Base-by-base conservation (phyloP, 805 yeast species). In the Myxozyma neotropica region DNA sequence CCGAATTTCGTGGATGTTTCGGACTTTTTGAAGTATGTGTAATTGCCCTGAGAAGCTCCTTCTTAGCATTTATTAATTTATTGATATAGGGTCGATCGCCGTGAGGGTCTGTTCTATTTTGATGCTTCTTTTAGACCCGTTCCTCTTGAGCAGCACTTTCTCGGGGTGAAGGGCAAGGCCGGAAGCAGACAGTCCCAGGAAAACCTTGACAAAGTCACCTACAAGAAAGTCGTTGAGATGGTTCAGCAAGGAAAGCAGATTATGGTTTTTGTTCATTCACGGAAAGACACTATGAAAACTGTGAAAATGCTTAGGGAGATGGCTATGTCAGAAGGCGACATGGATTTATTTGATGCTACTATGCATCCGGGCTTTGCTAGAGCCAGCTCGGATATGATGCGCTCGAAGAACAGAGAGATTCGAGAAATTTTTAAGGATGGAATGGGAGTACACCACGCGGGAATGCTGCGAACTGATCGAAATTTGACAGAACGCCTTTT, bases 371-470 rank as follows among this genome's bases (percentile, higher is more conserved):
- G 78, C 72, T 10, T 55, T 48, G 50, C 67, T 33, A 15, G 74
- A 57, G 85, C 77, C 66, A 77, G 77, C 29, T 77, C 86, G 60
- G 97, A 93, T 59, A 81, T 90, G 77, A 75, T 82, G 1, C 78
- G 69, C 39, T 87, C 86, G 68, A 82, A 87, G 67, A 89, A 84
- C 70, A 87, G 82, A 64, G 98, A 93, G 67, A 73, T 91, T 71
- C 80, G 85, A 54, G 98, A 94, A 68, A 76, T 94, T 12, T 89
- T 89, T 68, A 83, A 77, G 51, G 75, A 77, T 57, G 99, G 99
- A 0, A 87, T 93, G 73, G 98, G 97, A 52, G 81, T 88, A 2
- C 99, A 94, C 73, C 98, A 94, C 75, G 99, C 99, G 0, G 99
- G 99, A 68, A 86, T 94, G 95, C 76, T 90, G 27, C 79, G 99